Evolutionary conservation across 148 eudicot species (phyloP).

Genomic region (Nepenthes mirabilis): DNA sequence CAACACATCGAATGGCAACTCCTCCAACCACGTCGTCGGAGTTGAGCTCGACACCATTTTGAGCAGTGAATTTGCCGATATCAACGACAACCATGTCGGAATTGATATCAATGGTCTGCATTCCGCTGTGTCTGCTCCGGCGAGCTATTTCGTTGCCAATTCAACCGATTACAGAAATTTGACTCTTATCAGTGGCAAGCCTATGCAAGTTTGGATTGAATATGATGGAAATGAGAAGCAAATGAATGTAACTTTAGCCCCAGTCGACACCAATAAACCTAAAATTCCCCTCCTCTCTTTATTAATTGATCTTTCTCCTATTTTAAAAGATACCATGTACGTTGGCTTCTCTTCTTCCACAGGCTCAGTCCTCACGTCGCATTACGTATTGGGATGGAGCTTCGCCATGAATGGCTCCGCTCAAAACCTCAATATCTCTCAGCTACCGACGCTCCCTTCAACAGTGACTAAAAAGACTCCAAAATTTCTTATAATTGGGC

Average conservation of each 20-base stretch:
- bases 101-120: slow-evolving; percentile 12
- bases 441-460: slow-evolving; percentile 21
- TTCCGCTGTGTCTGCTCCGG: slow-evolving; percentile 1
- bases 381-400: slow-evolving; percentile 22
- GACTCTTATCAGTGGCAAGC: slow-evolving; percentile 6
- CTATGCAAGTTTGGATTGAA: slow-evolving; percentile 18
- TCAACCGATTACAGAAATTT: slow-evolving; percentile 3
- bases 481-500: slow-evolving; percentile 5
- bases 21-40: slow-evolving; percentile 11
- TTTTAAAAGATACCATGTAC: slow-evolving; percentile 14
- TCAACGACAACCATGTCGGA: slow-evolving; percentile 16
- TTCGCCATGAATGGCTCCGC: slow-evolving; percentile 13
- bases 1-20: neutral
- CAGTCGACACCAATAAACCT: slow-evolving; percentile 3
- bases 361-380: slow-evolving; percentile 10
- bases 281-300: slow-evolving; percentile 8
- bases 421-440: slow-evolving; percentile 9
- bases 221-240: slow-evolving; percentile 7
- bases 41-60: slow-evolving; percentile 14
- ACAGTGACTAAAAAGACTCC: neutral
- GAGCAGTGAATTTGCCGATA: neutral
- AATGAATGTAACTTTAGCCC: slow-evolving; percentile 15
- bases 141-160: slow-evolving; percentile 5
- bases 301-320: slow-evolving; percentile 4
- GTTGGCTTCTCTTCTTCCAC: slow-evolving; percentile 28